Evolutionary conservation across 2,329 filamentous ascomycete genomes (phyloP).

Genomic region (Biscogniauxia marginata): DNA sequence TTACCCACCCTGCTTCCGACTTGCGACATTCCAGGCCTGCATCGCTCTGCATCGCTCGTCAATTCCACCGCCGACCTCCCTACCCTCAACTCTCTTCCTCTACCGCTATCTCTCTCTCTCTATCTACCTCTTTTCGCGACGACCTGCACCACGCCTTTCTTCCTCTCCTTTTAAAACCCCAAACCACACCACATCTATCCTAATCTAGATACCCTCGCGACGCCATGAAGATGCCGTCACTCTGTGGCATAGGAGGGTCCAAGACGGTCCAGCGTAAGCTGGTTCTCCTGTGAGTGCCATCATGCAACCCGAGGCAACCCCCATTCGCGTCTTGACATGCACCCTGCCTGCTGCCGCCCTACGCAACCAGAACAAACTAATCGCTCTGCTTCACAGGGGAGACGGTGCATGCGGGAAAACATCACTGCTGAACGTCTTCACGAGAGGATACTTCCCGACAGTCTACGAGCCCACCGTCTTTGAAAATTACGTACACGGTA

Average conservation of each 20-base stretch:
- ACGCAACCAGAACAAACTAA: constrained; percentile 11
- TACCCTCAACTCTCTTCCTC: background rate
- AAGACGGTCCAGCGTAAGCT: constrained; percentile 95
- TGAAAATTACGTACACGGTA: constrained; percentile 98
- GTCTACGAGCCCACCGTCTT: constrained; percentile 98
- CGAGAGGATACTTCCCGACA: constrained; percentile 97
- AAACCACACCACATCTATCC: background rate
- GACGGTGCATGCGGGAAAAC: constrained; percentile 98
- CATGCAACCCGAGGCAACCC: too few species aligned
- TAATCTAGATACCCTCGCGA: background rate
- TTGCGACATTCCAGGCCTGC: background rate
- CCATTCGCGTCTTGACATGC: background rate
- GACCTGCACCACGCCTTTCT: background rate
- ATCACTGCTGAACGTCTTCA: constrained; percentile 95
- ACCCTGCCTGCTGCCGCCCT: too few species aligned
- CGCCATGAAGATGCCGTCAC: constrained; percentile 38
- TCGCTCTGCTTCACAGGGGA: constrained; percentile 56
- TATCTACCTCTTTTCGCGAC: too few species aligned
- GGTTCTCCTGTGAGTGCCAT: constrained; percentile 74
- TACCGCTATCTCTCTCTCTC: background rate
- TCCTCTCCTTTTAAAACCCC: background rate
- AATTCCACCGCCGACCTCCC: background rate
- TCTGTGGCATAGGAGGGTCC: constrained; percentile 62
- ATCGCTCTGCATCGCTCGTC: background rate
- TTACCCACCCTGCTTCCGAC: background rate